A percentile compares a stretch with the other conserved stretches of the same genome.
Conservation (phyloP, 345 rosid species). For the Eucalyptus melliodora region DNA sequence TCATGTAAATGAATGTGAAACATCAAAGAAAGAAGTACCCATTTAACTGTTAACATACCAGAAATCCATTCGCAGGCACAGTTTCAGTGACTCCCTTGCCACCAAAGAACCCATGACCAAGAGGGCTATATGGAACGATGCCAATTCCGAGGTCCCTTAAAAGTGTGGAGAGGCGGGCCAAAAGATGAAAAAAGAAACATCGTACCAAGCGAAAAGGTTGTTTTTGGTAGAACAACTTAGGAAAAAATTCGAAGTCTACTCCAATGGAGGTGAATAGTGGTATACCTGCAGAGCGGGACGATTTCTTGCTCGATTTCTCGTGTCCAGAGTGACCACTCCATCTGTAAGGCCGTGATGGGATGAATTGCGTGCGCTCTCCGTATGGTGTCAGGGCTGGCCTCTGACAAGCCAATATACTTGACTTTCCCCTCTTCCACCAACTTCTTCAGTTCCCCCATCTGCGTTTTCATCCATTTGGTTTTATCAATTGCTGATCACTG, state of each 20-base stretch:
- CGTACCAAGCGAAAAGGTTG: neutral
- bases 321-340: slow-evolving; percentile 33
- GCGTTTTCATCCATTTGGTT: neutral
- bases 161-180: neutral
- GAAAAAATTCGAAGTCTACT: neutral
- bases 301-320: slow-evolving; percentile 38
- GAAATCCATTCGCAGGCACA: neutral
- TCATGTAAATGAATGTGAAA: neutral
- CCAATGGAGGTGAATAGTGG: neutral
- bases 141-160: slow-evolving; percentile 2
- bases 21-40: neutral
- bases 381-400: slow-evolving; percentile 26
- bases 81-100: neutral
- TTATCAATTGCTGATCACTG: no score
- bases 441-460: slow-evolving; percentile 31
- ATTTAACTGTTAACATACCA: neutral
- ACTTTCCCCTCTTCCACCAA: slow-evolving; percentile 30
- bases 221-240: neutral
- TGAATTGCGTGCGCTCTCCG: slow-evolving; percentile 33
- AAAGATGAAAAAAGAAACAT: neutral
- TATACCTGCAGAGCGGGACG: slow-evolving; percentile 35
- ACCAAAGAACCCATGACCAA: neutral
- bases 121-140: neutral
- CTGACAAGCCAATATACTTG: slow-evolving; percentile 29
- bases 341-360: slow-evolving; percentile 32